phyloP scores from a whole-genome alignment of 2,329 filamentous ascomycete species.

The Aspergillus aculeatus region DNA sequence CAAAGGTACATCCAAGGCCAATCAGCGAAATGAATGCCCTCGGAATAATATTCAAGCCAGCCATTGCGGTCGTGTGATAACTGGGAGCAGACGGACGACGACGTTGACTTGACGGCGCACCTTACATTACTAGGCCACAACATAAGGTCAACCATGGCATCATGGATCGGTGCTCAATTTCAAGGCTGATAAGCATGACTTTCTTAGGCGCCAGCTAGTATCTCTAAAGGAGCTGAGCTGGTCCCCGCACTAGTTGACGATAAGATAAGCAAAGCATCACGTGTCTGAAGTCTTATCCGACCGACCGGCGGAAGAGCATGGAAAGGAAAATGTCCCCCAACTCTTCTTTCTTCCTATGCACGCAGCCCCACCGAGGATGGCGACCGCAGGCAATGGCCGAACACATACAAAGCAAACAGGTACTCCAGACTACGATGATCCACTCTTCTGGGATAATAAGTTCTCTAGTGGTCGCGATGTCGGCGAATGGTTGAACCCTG shows the following conservation, averaged over 20 bases:
- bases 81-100: too few species aligned
- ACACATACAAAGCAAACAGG: conserved; percentile 23
- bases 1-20: too few species aligned
- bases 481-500: conserved; percentile 40
- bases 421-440: conserved; percentile 35
- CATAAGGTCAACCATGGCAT: too few species aligned
- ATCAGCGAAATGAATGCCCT: too few species aligned
- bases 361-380: conserved; percentile 18
- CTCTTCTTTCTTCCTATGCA: background rate
- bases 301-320: background rate
- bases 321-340: background rate
- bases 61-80: too few species aligned
- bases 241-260: background rate
- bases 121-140: too few species aligned
- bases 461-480: conserved; percentile 39
- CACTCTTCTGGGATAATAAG: conserved; percentile 34
- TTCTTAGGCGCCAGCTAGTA: too few species aligned
- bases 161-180: too few species aligned
- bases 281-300: background rate
- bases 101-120: too few species aligned
- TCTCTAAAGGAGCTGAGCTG: too few species aligned
- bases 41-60: too few species aligned
- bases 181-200: too few species aligned
- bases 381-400: conserved; percentile 9
- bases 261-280: background rate